Percentiles rank a stretch among this genome's conserved stretches.
Conservation (phyloP, 2,329 filamentous ascomycete genomes). For the Botryosphaeria dothidea region DNA sequence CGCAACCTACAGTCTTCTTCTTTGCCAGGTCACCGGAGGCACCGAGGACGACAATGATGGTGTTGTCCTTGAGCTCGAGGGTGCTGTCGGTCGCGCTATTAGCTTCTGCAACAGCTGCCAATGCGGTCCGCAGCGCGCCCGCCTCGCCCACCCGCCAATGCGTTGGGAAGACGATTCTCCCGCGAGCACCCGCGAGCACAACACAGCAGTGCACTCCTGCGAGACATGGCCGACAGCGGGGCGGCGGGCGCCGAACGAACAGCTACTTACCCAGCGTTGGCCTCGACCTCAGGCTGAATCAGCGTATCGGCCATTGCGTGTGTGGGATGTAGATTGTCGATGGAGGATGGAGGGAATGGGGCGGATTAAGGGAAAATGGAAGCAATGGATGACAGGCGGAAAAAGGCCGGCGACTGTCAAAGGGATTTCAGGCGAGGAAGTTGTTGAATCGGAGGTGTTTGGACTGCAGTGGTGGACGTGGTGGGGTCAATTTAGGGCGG, state of each 20-base stretch:
- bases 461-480: constrained; percentile 15
- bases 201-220: background rate
- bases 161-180: background rate
- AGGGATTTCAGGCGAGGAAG: background rate
- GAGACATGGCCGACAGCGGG: background rate
- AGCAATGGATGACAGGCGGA: background rate
- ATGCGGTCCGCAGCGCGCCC: background rate
- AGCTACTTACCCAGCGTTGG: constrained; percentile 48
- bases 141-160: background rate
- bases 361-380: background rate
- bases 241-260: background rate
- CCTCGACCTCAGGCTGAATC: constrained; percentile 48
- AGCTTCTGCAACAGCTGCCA: constrained; percentile 2
- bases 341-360: background rate
- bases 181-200: background rate
- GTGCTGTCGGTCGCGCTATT: constrained; percentile 54
- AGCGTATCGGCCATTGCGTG: constrained; percentile 50
- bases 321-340: constrained; percentile 7
- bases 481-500: constrained; percentile 18
- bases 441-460: background rate
- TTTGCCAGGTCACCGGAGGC: constrained; percentile 97
- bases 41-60: constrained; percentile 91
- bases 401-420: constrained; percentile 1
- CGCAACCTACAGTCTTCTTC: constrained; percentile 87
- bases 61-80: constrained; percentile 98